Percentiles rank a stretch among this genome's conserved stretches.
Evolutionary conservation across 768 basidiomycete species (phyloP).

Genomic region (Bullera alba): DNA sequence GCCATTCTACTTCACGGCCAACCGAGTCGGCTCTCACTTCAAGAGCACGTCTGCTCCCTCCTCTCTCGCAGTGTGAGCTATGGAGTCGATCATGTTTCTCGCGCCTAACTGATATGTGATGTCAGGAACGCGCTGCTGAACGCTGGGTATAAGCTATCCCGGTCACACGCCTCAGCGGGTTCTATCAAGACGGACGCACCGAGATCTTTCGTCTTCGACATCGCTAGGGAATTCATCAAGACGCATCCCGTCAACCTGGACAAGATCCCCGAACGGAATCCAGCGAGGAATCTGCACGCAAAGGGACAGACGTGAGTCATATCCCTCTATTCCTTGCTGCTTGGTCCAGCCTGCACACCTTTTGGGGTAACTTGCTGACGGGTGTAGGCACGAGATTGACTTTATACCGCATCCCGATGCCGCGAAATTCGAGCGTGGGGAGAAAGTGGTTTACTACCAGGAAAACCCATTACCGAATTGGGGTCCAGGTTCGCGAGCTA

Average conservation of each 20-base stretch:
- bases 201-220: conserved; percentile 64
- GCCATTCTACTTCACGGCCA: conserved; percentile 38
- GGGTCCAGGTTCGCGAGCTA: conserved; percentile 63
- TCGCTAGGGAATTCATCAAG: conserved; percentile 80
- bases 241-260: conserved; percentile 72
- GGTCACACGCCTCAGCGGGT: conserved; percentile 82
- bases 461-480: conserved; percentile 84
- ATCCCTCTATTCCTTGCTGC: not conserved
- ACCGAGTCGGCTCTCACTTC: conserved; percentile 20
- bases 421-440: conserved; percentile 25
- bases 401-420: conserved; percentile 68
- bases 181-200: conserved; percentile 85
- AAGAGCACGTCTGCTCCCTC: conserved; percentile 18
- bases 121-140: conserved; percentile 80
- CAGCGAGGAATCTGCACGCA: conserved; percentile 59
- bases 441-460: conserved; percentile 48
- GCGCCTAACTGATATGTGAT: not conserved
- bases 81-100: not conserved
- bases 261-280: conserved; percentile 69
- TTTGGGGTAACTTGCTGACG: not conserved
- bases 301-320: conserved; percentile 5
- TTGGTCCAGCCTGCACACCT: not conserved
- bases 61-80: conserved; percentile 11
- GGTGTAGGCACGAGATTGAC: conserved; percentile 52
- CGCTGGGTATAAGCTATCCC: conserved; percentile 73